Evolutionary conservation across 129 eudicot species (phyloP), one percentile per base, ranked within the genome.

Genomic region (Artemisia annua): DNA sequence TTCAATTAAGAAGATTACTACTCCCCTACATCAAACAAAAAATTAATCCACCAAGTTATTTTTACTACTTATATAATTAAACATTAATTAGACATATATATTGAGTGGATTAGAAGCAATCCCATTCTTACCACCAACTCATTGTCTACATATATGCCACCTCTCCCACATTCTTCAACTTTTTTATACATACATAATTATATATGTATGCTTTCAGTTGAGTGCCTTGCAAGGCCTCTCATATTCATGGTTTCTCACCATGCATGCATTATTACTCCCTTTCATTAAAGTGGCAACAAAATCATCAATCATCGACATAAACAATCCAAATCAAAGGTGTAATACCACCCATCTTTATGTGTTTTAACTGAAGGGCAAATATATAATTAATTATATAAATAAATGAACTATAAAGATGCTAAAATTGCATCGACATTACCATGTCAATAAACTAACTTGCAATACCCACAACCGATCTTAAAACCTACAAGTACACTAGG

Each of bases 21-120:
- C 77, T 30, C 68, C 77, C 77, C 51, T 61, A 48, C 50, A 5
- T 73, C 60, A 61, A 73, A 61, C 77, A 65, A n/a, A 44, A 43
- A n/a, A 73, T 61, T 69, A 63, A 70, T 69, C 48, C 46, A 43
- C 68, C 46, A 39, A 39, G 24, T 58, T 43, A 50, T 24, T 39
- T 4, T 48, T 46, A 58, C 28, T 50, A 50, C 6, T 8, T 24
- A 24, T 28, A 51, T 10, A 11, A 24, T 9, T 19, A 18, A 2
- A 7, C 4, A 58, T 49, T 74, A 74, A 63, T 63, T 74, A 63
- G 44, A 63, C 71, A 62, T 28, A 24, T 22, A 65, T 56, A 52
- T 75, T 24, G 79, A 55, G 79, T 75, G 73, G 32, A 18, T 66
- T 75, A 75, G 73, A 75, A 56, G 79, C 79, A 55, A 75, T 57